Evolutionary conservation across 352 stramenopile genomes (phyloP).

Genomic region (Globisporangium paroecandrum): DNA sequence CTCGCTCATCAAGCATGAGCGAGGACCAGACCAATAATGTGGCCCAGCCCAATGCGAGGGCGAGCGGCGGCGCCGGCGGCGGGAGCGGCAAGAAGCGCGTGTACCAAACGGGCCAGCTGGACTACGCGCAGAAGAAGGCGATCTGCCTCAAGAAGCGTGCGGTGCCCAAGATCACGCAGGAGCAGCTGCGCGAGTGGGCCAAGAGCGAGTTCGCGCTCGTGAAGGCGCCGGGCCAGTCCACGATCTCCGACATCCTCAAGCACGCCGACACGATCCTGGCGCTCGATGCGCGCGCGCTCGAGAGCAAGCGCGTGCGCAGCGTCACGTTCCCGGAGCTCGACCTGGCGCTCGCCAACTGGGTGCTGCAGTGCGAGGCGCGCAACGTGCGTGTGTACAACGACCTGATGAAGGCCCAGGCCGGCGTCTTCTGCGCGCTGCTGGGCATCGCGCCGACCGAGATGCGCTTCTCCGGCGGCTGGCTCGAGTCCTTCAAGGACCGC

Average conservation of each 20-base stretch:
- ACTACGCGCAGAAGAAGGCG: slow-evolving; percentile 6
- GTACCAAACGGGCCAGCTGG: slow-evolving; percentile 7
- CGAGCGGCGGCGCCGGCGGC: not conserved
- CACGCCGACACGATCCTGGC: slow-evolving; percentile 1
- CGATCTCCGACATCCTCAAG: slow-evolving; percentile 10
- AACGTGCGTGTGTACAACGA: no score
- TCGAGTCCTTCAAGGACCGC: no score
- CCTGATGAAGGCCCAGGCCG: no score
- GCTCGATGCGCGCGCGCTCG: slow-evolving; percentile 5
- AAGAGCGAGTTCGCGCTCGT: slow-evolving; percentile 5
- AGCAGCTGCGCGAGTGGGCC: slow-evolving; percentile 7
- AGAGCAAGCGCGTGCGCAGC: not conserved
- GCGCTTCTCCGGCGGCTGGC: no score
- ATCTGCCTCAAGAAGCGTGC: slow-evolving; percentile 10
- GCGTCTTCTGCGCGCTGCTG: no score
- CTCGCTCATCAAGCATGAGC: not conserved
- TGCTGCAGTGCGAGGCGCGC: no score
- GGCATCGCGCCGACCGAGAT: no score
- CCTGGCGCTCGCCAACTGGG: no score
- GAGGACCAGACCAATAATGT: no score
- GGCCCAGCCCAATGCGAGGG: no score
- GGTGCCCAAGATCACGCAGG: slow-evolving; percentile 5
- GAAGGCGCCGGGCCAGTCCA: slow-evolving; percentile 1
- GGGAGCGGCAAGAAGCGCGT: not conserved
- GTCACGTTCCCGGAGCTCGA: no score